phyloP scores from a whole-genome alignment of 2,329 filamentous ascomycete genomes.

The Aspergillus candidus region DNA sequence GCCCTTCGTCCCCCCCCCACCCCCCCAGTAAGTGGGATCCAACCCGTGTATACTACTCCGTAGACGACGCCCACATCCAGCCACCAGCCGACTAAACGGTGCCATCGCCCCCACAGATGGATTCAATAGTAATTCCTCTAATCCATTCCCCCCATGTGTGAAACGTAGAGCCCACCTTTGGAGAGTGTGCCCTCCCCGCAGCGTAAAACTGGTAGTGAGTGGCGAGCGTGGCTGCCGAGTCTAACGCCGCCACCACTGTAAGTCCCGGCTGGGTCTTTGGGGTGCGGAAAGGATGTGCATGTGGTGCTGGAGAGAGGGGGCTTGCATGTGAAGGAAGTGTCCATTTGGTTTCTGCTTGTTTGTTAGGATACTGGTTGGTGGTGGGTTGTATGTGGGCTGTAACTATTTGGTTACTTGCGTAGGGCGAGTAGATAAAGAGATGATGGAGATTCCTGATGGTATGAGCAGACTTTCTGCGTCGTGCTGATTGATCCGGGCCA shows the following conservation, averaged over 20 bases:
- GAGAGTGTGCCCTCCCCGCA: constrained; percentile 51
- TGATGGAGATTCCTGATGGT: constrained; percentile 17
- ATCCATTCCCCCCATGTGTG: constrained; percentile 43
- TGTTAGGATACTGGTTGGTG: not conserved
- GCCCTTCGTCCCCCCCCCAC: too few species aligned
- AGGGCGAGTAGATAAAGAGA: too few species aligned
- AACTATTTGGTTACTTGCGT: too few species aligned
- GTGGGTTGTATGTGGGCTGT: too few species aligned
- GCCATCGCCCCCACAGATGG: constrained; percentile 36
- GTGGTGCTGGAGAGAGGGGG: constrained; percentile 22
- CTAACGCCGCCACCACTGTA: constrained; percentile 34
- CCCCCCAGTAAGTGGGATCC: constrained; percentile 29
- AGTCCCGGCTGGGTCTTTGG: constrained; percentile 14
- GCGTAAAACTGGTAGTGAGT: constrained; percentile 59
- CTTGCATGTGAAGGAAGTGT: constrained; percentile 8
- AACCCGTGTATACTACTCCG: constrained; percentile 33
- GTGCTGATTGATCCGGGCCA: constrained; percentile 48
- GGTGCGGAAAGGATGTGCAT: constrained; percentile 32
- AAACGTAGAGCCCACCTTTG: constrained; percentile 51
- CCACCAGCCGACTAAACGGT: constrained; percentile 45
- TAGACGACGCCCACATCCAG: constrained; percentile 48
- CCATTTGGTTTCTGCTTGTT: constrained; percentile 17
- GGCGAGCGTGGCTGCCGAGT: constrained; percentile 43
- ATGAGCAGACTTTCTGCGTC: constrained; percentile 46
- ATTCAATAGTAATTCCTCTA: constrained; percentile 37